Evolutionary conservation across 2,329 filamentous ascomycete genomes (phyloP).

Genomic region (Penicillium sp.): DNA sequence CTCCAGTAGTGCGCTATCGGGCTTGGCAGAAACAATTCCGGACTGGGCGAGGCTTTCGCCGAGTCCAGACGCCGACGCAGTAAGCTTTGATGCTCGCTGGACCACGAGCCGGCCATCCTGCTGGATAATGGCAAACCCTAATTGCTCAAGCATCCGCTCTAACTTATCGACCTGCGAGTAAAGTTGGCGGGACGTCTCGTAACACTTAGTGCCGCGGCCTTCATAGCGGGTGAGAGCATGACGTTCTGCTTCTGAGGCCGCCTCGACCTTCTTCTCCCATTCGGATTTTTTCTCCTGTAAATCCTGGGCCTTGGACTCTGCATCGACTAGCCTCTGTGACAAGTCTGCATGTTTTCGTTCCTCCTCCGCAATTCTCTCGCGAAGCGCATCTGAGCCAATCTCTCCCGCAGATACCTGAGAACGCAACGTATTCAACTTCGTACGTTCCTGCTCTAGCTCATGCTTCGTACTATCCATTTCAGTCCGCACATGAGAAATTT

Average conservation of each 20-base stretch:
- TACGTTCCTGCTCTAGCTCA: slow-evolving; percentile 65
- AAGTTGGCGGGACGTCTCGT: slow-evolving; percentile 79
- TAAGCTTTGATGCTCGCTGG: slow-evolving; percentile 65
- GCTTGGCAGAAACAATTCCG: slow-evolving; percentile 35
- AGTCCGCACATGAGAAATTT: slow-evolving; percentile 49
- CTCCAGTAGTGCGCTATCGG: slow-evolving; percentile 71
- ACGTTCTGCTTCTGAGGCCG: slow-evolving; percentile 32
- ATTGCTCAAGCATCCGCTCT: slow-evolving; percentile 76
- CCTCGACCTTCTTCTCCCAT: slow-evolving; percentile 60
- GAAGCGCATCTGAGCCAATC: slow-evolving; percentile 75
- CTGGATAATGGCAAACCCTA: slow-evolving; percentile 79
- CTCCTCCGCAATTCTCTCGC: slow-evolving; percentile 72
- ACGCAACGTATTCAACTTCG: slow-evolving; percentile 67
- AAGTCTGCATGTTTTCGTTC: slow-evolving; percentile 69
- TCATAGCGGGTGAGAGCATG: slow-evolving; percentile 59
- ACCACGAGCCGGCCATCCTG: slow-evolving; percentile 72
- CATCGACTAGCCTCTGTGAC: slow-evolving; percentile 68
- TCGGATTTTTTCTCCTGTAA: slow-evolving; percentile 73
- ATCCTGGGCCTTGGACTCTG: slow-evolving; percentile 72
- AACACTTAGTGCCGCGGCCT: slow-evolving; percentile 68
- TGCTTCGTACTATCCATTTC: slow-evolving; percentile 48
- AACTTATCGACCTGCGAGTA: slow-evolving; percentile 83
- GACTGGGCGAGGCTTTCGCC: slow-evolving; percentile 39
- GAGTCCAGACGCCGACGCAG: slow-evolving; percentile 34
- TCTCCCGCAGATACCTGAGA: slow-evolving; percentile 77